These are phyloP conservation scores for Fusarium metavorans DNA, from an alignment of 2,329 filamentous ascomycete species.

Conservation along the genomic window DNA sequence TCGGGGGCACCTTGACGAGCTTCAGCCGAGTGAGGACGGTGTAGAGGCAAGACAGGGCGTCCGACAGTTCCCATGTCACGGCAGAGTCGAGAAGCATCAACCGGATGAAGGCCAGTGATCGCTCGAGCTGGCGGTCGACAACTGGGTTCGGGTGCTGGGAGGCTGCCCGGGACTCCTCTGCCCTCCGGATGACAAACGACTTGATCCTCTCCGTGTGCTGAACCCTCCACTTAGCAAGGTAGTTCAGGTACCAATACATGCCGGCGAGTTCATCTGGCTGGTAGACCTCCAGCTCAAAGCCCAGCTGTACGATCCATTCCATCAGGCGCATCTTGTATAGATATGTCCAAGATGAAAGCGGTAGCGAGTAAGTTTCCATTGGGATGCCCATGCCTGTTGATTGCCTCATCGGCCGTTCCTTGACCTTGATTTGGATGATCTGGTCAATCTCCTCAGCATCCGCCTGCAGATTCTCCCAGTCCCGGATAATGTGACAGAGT, in stretches of 20 bases:
- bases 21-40: constrained; percentile 70
- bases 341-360: constrained; percentile 89
- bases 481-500: constrained; percentile 84
- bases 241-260: constrained; percentile 92
- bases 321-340: constrained; percentile 91
- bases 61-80: constrained; percentile 68
- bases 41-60: constrained; percentile 72
- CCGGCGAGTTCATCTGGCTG: constrained; percentile 83
- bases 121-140: constrained; percentile 58
- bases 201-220: constrained; percentile 81
- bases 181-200: constrained; percentile 66
- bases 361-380: constrained; percentile 72
- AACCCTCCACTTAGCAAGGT: constrained; percentile 75
- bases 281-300: constrained; percentile 94
- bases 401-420: constrained; percentile 70
- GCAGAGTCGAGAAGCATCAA: constrained; percentile 74
- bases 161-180: constrained; percentile 45
- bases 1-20: constrained; percentile 62
- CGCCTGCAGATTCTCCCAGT: constrained; percentile 86
- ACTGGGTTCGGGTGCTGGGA: constrained; percentile 35
- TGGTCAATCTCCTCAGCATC: constrained; percentile 84
- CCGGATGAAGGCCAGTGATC: constrained; percentile 67
- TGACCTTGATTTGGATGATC: constrained; percentile 70
- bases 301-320: constrained; percentile 88
- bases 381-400: constrained; percentile 53